Percentiles rank a stretch among this genome's conserved stretches.
Conservation (phyloP, 2,329 filamentous ascomycete species). For the Talaromyces sp. region DNA sequence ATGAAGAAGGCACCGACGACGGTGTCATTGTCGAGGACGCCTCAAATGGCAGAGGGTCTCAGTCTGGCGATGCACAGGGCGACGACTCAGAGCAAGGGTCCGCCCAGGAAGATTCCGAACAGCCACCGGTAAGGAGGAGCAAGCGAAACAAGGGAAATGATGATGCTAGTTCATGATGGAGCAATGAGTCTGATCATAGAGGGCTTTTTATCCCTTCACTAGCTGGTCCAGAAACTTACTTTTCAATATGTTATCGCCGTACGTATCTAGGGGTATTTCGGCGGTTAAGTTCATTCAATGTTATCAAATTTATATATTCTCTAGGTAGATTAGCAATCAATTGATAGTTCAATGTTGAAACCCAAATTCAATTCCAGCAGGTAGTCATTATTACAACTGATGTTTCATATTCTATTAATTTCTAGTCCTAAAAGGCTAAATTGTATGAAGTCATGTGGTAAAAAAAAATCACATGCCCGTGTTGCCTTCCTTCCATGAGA, state of each 20-base stretch:
- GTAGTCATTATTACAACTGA: background rate
- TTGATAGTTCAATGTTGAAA: background rate
- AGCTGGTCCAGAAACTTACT: background rate
- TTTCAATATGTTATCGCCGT: background rate
- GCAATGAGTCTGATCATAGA: too few species aligned
- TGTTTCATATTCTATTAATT: background rate
- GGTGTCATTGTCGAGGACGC: constrained; percentile 23
- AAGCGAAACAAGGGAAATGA: background rate
- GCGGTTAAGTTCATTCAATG: background rate
- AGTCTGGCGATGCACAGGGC: constrained; percentile 1
- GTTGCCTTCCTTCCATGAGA: too few species aligned
- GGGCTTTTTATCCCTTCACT: background rate
- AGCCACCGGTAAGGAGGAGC: constrained; percentile 20
- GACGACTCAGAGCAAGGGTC: constrained; percentile 14
- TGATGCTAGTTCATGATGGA: background rate
- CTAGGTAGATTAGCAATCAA: background rate
- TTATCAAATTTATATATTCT: background rate
- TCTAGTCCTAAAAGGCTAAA: too few species aligned
- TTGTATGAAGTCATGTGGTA: too few species aligned
- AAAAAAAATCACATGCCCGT: too few species aligned
- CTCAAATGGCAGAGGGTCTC: constrained; percentile 10
- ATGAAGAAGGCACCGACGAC: constrained; percentile 21
- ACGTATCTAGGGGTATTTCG: background rate
- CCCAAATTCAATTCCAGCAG: too few species aligned
- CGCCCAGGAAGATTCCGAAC: constrained; percentile 21